Evolutionary conservation across 345 rosid genomes (phyloP), one percentile per base, ranked within the genome.

Genomic region (Hirschfeldia incana): DNA sequence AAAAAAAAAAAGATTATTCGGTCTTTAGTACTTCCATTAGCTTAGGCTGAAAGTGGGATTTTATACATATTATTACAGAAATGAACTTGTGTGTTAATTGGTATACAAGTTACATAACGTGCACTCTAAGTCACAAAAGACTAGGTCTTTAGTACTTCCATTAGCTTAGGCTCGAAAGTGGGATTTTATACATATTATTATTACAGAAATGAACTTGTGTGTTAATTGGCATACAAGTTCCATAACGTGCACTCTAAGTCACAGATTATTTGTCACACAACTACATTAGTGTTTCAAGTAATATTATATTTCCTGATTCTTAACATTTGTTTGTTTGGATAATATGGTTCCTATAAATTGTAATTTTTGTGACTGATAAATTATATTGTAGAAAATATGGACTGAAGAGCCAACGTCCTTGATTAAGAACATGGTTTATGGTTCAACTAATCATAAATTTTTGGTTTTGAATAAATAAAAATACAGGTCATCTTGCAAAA

Each of bases 401-500:
- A 37, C 10, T 37, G 44, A 9, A 37, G 44, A 37, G 44, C 44
- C 44, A 34, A 34, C 37, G 37, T 34, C 37, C 7, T 34, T 34
- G 8, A 34, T 34, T 34, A 34, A 34, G 8, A 34, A 34, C 37
- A 34, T 34, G 37, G 37, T 34, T 34, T 34, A 34, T 34, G 37
- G 37, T 7, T 8, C 1, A 34, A 34, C 6, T 8, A 8, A 39
- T 39, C 44, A 39, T 39, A 39, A 39, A 8, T 1, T 39, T 39
- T 39, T 39, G 44, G 44, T 34, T 34, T 34, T 39, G 11, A 39
- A 39, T 39, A 39, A 39, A 39, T 39, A 39, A 39, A 39, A 39
- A 39, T 12, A 44, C 73, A 79, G 79, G 79, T 92, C 98, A 0
- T 67, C 84, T 3, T 92, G 98, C 87, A 92, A 90, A 83, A 91